Percentiles rank a stretch among this genome's conserved stretches.
Evolutionary conservation across 1,284 basidiomycete genomes (phyloP).

Genomic region (Trametes hirsuta): DNA sequence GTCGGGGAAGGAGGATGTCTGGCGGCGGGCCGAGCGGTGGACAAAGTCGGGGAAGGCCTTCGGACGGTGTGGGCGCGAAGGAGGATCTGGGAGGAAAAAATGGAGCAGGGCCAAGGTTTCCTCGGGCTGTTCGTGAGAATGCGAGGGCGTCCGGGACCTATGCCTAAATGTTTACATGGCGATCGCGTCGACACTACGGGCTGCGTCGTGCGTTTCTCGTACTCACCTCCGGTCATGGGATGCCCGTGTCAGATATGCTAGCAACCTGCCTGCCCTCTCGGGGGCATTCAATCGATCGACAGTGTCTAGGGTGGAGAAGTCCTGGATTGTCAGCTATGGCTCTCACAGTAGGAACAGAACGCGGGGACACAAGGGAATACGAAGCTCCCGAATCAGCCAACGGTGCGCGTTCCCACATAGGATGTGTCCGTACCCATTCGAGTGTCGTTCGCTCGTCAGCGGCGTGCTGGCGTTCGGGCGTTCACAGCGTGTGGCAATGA

Average conservation of each 20-base stretch:
- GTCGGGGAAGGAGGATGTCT: neutral
- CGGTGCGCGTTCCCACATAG: constrained; percentile 7
- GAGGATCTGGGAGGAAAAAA: neutral
- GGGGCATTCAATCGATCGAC: constrained; percentile 9
- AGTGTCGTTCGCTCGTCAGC: neutral
- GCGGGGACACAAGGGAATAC: neutral
- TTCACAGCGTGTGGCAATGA: neutral
- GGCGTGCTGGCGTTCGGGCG: neutral
- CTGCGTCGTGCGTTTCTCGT: constrained; percentile 2
- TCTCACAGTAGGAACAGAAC: constrained; percentile 9
- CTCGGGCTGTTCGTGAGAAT: constrained; percentile 15
- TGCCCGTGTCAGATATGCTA: neutral
- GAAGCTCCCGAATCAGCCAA: neutral
- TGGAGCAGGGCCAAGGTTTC: neutral
- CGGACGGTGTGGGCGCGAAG: neutral
- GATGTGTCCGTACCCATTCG: neutral
- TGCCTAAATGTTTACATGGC: constrained; percentile 24
- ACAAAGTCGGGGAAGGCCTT: neutral
- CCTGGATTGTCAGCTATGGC: constrained; percentile 12
- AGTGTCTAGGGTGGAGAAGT: constrained; percentile 14
- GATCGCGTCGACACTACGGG: neutral
- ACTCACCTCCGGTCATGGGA: constrained; percentile 4
- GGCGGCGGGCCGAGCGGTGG: neutral
- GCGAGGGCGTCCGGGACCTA: constrained; percentile 8
- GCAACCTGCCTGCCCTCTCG: neutral